These are phyloP conservation scores for Phytophthora syringae DNA, from an alignment of 352 stramenopile species.

Conservation along the genomic window DNA sequence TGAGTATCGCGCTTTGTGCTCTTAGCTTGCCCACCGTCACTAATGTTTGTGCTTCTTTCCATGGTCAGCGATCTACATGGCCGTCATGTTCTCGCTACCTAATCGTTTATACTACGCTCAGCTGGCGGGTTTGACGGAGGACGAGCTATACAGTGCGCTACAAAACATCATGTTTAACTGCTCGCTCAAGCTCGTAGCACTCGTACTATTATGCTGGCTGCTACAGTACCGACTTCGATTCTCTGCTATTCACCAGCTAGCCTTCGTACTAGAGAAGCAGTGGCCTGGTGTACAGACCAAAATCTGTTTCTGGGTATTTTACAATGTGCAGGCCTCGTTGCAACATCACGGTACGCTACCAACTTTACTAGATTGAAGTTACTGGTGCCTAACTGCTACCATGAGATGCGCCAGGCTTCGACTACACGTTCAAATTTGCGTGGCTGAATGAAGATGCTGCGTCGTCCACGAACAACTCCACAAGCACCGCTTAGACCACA, in stretches of 20 bases:
- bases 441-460: slow-evolving; percentile 9
- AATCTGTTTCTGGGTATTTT: no score
- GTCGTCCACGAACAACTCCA: slow-evolving; percentile 2
- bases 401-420: not conserved
- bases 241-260: slow-evolving; percentile 35
- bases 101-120: slow-evolving; percentile 35
- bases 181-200: slow-evolving; percentile 16
- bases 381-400: not conserved
- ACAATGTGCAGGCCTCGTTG: slow-evolving; percentile 32
- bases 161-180: slow-evolving; percentile 28
- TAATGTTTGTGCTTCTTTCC: not conserved
- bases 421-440: slow-evolving; percentile 20
- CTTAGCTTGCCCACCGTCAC: not conserved
- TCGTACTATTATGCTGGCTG: not conserved
- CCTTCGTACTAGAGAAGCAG: slow-evolving; percentile 46
- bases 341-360: slow-evolving; percentile 30
- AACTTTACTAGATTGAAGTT: not conserved
- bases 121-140: slow-evolving; percentile 17
- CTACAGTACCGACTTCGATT: slow-evolving; percentile 16
- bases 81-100: slow-evolving; percentile 23
- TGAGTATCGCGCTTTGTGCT: slow-evolving; percentile 8
- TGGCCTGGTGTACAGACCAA: slow-evolving; percentile 35
- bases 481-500: no score
- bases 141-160: slow-evolving; percentile 21
- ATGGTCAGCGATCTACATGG: slow-evolving; percentile 29